These are phyloP conservation scores for Moricandia moricandioides DNA, from an alignment of 345 rosid genomes.

Conservation along the genomic window DNA sequence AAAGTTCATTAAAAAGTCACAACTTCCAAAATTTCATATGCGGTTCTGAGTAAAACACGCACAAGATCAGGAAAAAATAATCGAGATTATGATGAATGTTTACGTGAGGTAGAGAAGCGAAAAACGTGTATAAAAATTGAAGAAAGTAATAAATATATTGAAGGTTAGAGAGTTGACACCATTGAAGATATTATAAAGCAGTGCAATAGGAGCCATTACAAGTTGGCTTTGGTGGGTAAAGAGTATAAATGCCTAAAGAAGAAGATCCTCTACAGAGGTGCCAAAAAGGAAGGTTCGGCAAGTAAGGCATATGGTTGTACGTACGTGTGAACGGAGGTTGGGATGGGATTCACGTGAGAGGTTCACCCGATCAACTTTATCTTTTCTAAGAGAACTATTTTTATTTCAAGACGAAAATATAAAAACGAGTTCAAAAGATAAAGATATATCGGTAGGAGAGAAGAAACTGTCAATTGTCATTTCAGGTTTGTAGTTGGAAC, in stretches of 20 bases:
- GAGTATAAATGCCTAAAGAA: conserved; percentile 32
- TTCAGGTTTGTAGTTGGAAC: conserved; percentile 29
- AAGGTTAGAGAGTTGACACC: conserved; percentile 23
- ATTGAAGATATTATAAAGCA: conserved; percentile 28
- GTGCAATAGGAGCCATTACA: conserved; percentile 22
- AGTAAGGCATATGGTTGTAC: conserved; percentile 30
- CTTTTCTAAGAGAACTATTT: not conserved
- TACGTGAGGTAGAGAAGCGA: conserved; percentile 19
- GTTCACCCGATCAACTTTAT: conserved; percentile 2
- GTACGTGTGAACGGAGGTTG: conserved; percentile 40
- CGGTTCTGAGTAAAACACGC: not conserved
- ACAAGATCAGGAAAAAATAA: not conserved
- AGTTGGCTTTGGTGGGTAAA: conserved; percentile 30
- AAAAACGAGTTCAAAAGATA: conserved; percentile 2
- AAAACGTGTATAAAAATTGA: conserved; percentile 3
- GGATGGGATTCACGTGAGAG: conserved; percentile 33
- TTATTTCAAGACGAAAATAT: not conserved
- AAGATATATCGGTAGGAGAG: conserved; percentile 36
- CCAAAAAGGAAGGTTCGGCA: conserved; percentile 30
- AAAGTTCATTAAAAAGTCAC: too few species aligned
- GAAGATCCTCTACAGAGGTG: conserved; percentile 24
- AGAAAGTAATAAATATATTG: not conserved
- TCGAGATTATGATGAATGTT: not conserved
- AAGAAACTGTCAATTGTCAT: conserved; percentile 34
- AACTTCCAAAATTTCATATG: too few species aligned